Conservation (phyloP, 805 yeast genomes). For the Kuraishia floccosa region DNA sequence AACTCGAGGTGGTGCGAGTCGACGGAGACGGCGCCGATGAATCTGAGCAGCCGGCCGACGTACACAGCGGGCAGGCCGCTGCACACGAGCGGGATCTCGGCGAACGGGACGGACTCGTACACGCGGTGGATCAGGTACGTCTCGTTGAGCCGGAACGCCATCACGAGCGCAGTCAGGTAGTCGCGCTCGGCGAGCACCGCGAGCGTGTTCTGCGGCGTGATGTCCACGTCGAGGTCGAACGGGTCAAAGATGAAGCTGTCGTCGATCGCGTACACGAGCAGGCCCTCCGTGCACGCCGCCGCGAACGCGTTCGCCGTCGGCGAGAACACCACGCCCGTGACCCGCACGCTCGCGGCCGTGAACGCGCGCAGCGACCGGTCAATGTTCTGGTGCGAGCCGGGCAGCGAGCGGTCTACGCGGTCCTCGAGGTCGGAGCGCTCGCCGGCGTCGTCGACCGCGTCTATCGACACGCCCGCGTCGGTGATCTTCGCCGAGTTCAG, state of each 20-base stretch:
- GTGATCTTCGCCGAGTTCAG: constrained; percentile 78
- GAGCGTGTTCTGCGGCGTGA: constrained; percentile 70
- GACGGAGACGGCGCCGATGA: constrained; percentile 55
- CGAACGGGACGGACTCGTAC: constrained; percentile 61
- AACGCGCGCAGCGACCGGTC: constrained; percentile 69
- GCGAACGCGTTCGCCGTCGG: constrained; percentile 89
- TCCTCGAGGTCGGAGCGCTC: constrained; percentile 82
- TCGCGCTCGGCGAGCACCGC: constrained; percentile 49
- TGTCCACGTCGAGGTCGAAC: constrained; percentile 84
- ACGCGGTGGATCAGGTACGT: constrained; percentile 57
- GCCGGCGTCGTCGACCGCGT: constrained; percentile 73
- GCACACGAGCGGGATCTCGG: constrained; percentile 57
- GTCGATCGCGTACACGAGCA: constrained; percentile 73
- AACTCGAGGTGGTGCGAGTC: constrained; percentile 81
- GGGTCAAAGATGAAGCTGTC: constrained; percentile 78
- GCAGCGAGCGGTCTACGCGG: constrained; percentile 53
- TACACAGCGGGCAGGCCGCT: constrained; percentile 71
- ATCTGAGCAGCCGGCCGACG: constrained; percentile 51
- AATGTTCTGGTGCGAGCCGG: constrained; percentile 76
- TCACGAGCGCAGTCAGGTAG: constrained; percentile 69
- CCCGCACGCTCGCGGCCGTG: constrained; percentile 77
- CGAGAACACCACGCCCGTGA: constrained; percentile 67
- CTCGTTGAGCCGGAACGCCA: constrained; percentile 93
- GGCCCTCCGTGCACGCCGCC: constrained; percentile 92
- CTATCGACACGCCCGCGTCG: constrained; percentile 71